Base-by-base conservation (phyloP, 805 yeast genomes). In the Saccharomyces mikatae region DNA sequence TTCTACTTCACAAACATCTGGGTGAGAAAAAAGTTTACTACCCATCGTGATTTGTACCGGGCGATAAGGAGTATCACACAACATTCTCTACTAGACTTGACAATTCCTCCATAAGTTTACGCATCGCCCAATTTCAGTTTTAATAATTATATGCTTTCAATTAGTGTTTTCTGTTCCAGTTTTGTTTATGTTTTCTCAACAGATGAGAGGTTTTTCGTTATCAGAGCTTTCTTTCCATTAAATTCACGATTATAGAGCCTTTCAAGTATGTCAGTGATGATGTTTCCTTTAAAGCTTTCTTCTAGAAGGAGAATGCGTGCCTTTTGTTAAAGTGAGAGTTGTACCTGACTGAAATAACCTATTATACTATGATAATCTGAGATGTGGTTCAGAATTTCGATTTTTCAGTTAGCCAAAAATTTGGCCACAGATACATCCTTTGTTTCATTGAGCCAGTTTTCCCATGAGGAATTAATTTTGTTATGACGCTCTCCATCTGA, bases 361-460 rank as follows among this genome's bases (percentile, higher is more conserved):
- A 13, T 44, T 2, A 44, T 6, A 48, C 51, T 52, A 11, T 48
- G 30, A 32, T 55, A 50, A 11, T 28, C 46, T 14, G 49, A 44
- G 3, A 49, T 31, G 22, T 28, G 26, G 22, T 44, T 29, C 2
- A 24, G 8, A 9, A n/a, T 17, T 21, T 11, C 47, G 22, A 50
- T 48, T 52, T 52, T 56, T 41, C 52, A 55, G 17, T 24, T 24
- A 24, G 46, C 28, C 10, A 55, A 11, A 2, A 52, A 59, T 21
- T 49, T 50, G 6, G 36, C 50, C 10, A 55, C 27, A 32, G 52
- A 59, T 2, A 48, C 24, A 21, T 55, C 56, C 44, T 54, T 59
- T 17, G 58, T 46, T n/a, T 54, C 54, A 1, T 24, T 24, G 26
- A 24, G 4, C 26, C 57, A 31, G 2, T 46, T 41, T 13, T 56